Percentiles rank a stretch among this genome's conserved stretches.
Conservation (phyloP, 179 eudicot species). For the Silene coronaria region DNA sequence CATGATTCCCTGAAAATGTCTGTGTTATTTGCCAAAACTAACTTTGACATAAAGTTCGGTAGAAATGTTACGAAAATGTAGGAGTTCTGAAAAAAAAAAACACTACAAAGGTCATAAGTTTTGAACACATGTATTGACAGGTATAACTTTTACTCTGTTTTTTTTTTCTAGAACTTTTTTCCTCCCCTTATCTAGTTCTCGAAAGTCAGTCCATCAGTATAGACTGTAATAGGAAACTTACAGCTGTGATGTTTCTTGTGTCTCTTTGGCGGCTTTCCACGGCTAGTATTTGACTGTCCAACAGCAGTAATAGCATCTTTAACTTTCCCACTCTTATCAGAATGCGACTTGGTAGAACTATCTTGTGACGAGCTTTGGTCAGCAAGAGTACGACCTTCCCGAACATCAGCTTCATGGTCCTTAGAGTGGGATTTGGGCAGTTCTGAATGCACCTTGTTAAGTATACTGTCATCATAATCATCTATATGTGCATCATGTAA, state of each 20-base stretch:
- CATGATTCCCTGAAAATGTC: neutral
- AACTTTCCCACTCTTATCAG: slow-evolving; percentile 32
- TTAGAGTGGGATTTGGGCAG: slow-evolving; percentile 28
- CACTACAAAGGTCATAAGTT: no score
- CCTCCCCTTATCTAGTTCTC: no score
- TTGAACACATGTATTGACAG: no score
- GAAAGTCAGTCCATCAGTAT: no score
- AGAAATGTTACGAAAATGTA: neutral
- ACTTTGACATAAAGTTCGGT: slow-evolving; percentile 51
- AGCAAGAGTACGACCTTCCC: slow-evolving; percentile 27
- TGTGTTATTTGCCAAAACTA: slow-evolving; percentile 43
- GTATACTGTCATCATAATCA: slow-evolving; percentile 41
- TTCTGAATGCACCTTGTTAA: slow-evolving; percentile 28
- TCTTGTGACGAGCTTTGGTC: slow-evolving; percentile 38
- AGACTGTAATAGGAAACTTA: slow-evolving; percentile 23
- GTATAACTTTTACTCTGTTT: no score
- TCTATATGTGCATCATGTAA: slow-evolving; percentile 51
- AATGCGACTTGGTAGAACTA: slow-evolving; percentile 31
- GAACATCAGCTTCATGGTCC: slow-evolving; percentile 29
- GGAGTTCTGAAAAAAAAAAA: no score
- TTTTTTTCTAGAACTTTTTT: no score
- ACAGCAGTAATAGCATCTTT: slow-evolving; percentile 19
- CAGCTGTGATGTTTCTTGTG: slow-evolving; percentile 60
- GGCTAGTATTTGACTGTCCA: slow-evolving; percentile 38
- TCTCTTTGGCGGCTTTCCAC: slow-evolving; percentile 50